These are phyloP conservation scores for Suillus discolor DNA, from an alignment of 768 basidiomycete species.

Conservation along the genomic window DNA sequence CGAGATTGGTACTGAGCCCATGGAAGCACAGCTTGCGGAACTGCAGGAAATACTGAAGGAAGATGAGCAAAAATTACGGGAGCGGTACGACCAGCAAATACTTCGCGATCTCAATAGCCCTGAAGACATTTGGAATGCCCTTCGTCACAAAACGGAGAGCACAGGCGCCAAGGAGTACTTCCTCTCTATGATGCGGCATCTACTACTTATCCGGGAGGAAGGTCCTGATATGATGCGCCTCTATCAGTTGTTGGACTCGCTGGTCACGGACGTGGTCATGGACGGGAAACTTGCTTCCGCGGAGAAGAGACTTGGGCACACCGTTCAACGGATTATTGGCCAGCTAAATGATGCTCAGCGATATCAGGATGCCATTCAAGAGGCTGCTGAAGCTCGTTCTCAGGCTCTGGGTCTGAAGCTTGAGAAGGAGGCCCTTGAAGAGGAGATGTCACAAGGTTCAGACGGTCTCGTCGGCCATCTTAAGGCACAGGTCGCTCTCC, in stretches of 20 bases:
- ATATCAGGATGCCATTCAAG: slow-evolving; percentile 75
- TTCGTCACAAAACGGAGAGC: slow-evolving; percentile 75
- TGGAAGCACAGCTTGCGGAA: slow-evolving; percentile 66
- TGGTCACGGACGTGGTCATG: slow-evolving; percentile 89
- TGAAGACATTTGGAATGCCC: slow-evolving; percentile 84
- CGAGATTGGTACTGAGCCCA: slow-evolving; percentile 60
- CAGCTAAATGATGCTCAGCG: slow-evolving; percentile 91
- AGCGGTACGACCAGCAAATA: slow-evolving; percentile 75
- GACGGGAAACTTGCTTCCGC: slow-evolving; percentile 88
- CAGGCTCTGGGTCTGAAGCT: slow-evolving; percentile 66
- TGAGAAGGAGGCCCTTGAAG: slow-evolving; percentile 83
- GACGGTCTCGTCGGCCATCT: slow-evolving; percentile 86
- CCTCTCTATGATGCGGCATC: slow-evolving; percentile 91
- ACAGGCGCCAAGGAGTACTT: slow-evolving; percentile 84
- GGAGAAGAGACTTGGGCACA: slow-evolving; percentile 83
- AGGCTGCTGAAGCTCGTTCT: slow-evolving; percentile 68
- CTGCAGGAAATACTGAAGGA: slow-evolving; percentile 67
- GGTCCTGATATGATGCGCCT: slow-evolving; percentile 83
- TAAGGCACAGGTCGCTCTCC: slow-evolving; percentile 64
- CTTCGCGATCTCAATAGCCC: slow-evolving; percentile 78
- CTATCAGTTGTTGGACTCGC: slow-evolving; percentile 87
- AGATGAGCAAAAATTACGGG: slow-evolving; percentile 72
- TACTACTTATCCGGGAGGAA: slow-evolving; percentile 89
- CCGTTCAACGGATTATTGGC: slow-evolving; percentile 85
- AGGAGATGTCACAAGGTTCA: slow-evolving; percentile 77